These are phyloP conservation scores for Pyrenochaeta sp. DNA, from an alignment of 2,329 filamentous ascomycete genomes.

Conservation along the genomic window DNA sequence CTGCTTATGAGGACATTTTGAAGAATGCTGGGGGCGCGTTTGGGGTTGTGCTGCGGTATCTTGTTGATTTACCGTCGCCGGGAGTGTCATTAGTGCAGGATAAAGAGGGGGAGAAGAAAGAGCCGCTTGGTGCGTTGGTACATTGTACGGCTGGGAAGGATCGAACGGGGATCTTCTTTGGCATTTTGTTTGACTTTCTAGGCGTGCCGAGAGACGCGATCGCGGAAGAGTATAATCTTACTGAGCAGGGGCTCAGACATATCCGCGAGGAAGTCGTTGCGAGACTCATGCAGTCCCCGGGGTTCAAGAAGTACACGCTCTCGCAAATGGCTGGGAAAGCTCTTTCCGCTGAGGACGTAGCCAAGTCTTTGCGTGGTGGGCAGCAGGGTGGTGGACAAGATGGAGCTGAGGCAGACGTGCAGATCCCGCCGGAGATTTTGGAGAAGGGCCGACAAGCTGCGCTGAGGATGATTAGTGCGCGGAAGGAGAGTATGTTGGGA, in stretches of 20 bases:
- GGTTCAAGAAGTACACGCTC: slow-evolving; percentile 35
- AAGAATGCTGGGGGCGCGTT: slow-evolving; percentile 62
- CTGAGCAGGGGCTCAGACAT: slow-evolving; percentile 65
- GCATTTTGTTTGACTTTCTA: slow-evolving; percentile 70
- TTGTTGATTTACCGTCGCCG: slow-evolving; percentile 54
- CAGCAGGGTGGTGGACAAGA: slow-evolving; percentile 24
- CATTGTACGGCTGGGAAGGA: slow-evolving; percentile 84
- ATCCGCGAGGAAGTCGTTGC: slow-evolving; percentile 59
- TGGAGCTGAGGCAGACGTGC: slow-evolving; percentile 50
- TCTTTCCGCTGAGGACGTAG: slow-evolving; percentile 59
- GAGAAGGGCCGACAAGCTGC: slow-evolving; percentile 37
- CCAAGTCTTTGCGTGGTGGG: slow-evolving; percentile 52
- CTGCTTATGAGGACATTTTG: slow-evolving; percentile 71
- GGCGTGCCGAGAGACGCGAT: slow-evolving; percentile 66
- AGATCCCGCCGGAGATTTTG: slow-evolving; percentile 48
- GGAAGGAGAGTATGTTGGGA: slow-evolving; percentile 61
- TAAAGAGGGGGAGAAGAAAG: not conserved
- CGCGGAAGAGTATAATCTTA: slow-evolving; percentile 73
- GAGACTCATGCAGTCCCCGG: slow-evolving; percentile 54
- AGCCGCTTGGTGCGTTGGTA: slow-evolving; percentile 64
- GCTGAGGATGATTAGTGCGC: slow-evolving; percentile 49
- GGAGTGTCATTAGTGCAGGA: not conserved
- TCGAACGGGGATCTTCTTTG: slow-evolving; percentile 75
- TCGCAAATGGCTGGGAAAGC: slow-evolving; percentile 16
- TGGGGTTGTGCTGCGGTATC: slow-evolving; percentile 67